These are phyloP conservation scores for Aspergillus nidulans DNA, from an alignment of 495 filamentous ascomycete genomes.

Conservation along the genomic window DNA sequence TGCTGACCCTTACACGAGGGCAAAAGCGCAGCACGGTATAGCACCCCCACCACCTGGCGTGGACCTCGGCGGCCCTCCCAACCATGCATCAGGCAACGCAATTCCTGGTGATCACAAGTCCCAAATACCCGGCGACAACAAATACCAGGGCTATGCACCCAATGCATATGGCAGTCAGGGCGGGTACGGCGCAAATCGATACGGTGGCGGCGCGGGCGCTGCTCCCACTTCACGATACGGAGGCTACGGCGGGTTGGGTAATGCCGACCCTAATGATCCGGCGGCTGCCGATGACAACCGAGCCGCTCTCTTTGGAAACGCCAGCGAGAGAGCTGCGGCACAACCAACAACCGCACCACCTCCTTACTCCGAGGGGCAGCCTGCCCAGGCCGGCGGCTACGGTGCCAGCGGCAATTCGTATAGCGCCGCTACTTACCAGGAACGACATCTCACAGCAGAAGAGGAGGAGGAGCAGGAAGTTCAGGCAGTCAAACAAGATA, in stretches of 20 bases:
- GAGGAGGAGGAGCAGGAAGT: constrained; percentile 68
- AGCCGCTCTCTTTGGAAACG: constrained; percentile 62
- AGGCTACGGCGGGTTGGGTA: constrained; percentile 70
- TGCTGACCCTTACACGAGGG: constrained; percentile 60
- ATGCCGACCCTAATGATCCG: constrained; percentile 50
- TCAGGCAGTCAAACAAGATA: constrained; percentile 65
- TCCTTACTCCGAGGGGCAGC: constrained; percentile 41
- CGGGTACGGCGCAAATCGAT: constrained; percentile 64
- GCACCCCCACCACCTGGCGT: constrained; percentile 27
- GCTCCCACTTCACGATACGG: constrained; percentile 44
- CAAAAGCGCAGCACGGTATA: constrained; percentile 46
- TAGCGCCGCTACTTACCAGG: constrained; percentile 57
- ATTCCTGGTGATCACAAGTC: constrained; percentile 29
- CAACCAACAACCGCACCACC: constrained; percentile 33
- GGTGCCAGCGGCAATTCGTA: constrained; percentile 44
- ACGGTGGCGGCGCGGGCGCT: constrained; percentile 40
- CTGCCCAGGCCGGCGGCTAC: constrained; percentile 36
- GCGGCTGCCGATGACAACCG: constrained; percentile 48
- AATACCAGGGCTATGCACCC: constrained; percentile 49
- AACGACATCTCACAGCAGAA: constrained; percentile 71
- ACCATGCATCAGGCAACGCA: constrained; percentile 13
- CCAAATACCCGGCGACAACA: constrained; percentile 45
- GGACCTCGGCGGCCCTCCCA: background rate
- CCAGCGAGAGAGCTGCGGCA: constrained; percentile 50
- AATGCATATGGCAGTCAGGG: constrained; percentile 59